Evolutionary conservation across 1,139 yeast species (phyloP).

Genomic region (Geotrichum carabidarum): DNA sequence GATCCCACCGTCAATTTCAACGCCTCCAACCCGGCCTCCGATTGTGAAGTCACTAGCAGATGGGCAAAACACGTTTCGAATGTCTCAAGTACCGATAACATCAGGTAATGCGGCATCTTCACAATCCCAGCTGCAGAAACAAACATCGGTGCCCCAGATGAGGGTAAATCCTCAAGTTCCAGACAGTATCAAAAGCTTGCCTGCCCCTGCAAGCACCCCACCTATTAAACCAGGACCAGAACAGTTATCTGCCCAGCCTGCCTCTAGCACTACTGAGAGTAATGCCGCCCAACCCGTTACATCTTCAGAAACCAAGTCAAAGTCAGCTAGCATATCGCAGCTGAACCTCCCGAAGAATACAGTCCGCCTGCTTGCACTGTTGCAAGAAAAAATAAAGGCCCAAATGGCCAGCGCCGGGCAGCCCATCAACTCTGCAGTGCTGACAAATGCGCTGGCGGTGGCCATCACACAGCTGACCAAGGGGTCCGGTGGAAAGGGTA

Average conservation of each 20-base stretch:
- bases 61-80: conserved; percentile 28
- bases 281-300: conserved; percentile 22
- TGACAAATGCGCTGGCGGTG: conserved; percentile 89
- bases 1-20: conserved; percentile 2
- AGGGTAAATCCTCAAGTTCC: conserved; percentile 23
- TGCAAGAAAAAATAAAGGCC: conserved; percentile 37
- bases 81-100: conserved; percentile 16
- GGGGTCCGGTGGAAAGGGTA: conserved; percentile 59
- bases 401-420: conserved; percentile 34
- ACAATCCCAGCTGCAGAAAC: conserved; percentile 15
- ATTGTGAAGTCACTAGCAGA: conserved; percentile 27
- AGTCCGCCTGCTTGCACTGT: conserved; percentile 33
- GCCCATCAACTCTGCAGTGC: conserved; percentile 46
- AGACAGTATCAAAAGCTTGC: background rate
- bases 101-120: conserved; percentile 11
- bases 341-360: conserved; percentile 35
- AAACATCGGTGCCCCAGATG: conserved; percentile 26
- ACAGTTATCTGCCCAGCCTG: background rate
- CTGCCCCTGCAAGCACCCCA: background rate
- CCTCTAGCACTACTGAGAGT: conserved; percentile 13
- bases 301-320: conserved; percentile 17
- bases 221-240: background rate
- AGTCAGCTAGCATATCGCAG: conserved; percentile 11
- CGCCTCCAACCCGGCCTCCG: conserved; percentile 1
- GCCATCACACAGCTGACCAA: conserved; percentile 89